These are phyloP conservation scores for Cladosporium colombiae DNA, from an alignment of 2,329 filamentous ascomycete genomes.

Conservation along the genomic window DNA sequence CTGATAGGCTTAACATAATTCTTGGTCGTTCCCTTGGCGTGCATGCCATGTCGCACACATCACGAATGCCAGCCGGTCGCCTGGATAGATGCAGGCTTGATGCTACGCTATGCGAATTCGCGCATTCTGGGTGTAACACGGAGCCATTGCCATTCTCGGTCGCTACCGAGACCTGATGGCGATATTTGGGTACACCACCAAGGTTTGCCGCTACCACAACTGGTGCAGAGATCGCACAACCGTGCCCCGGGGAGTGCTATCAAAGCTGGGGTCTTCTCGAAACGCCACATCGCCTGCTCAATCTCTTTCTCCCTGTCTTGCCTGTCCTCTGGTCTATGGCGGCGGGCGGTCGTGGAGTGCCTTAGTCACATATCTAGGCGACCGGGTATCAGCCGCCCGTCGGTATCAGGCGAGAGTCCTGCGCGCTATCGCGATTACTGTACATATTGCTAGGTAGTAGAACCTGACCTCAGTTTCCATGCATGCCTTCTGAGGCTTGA, in stretches of 20 bases:
- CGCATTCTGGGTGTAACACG: not conserved
- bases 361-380: conserved; percentile 11
- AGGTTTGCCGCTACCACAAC: conserved; percentile 14
- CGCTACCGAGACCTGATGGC: conserved; percentile 1
- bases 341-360: conserved; percentile 3
- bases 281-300: conserved; percentile 14
- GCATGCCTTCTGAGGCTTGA: conserved; percentile 14
- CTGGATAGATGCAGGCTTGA: conserved; percentile 4
- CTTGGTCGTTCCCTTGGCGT: conserved; percentile 11
- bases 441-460: not conserved
- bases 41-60: conserved; percentile 5
- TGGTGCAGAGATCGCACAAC: conserved; percentile 9
- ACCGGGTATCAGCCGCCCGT: not conserved
- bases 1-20: conserved; percentile 5
- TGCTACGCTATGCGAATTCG: conserved; percentile 3
- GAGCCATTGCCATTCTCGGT: conserved; percentile 11
- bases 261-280: conserved; percentile 6
- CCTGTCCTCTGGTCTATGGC: not conserved
- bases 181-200: conserved; percentile 2
- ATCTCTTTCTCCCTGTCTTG: not conserved
- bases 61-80: not conserved
- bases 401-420: not conserved
- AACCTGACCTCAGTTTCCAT: not conserved
- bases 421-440: not conserved
- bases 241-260: conserved; percentile 11